These are phyloP conservation scores for Urtica urens DNA, from an alignment of 306 rosid species.

Conservation along the genomic window DNA sequence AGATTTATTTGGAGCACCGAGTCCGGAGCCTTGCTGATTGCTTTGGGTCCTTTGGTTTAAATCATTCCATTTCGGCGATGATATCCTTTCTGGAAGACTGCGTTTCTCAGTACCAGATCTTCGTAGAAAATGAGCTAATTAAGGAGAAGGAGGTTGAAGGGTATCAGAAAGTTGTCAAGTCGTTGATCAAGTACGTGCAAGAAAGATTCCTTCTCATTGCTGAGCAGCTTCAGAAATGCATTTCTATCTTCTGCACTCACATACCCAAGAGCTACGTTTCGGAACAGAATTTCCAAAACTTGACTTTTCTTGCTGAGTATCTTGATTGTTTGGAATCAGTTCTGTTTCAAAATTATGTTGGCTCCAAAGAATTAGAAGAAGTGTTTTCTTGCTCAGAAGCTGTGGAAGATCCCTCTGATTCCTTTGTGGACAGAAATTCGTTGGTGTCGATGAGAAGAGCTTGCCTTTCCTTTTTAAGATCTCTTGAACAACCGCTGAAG, in stretches of 20 bases:
- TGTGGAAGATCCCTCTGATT: slow-evolving; percentile 9
- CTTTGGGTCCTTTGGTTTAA: slow-evolving; percentile 47
- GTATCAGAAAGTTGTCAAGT: slow-evolving; percentile 13
- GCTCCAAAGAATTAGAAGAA: slow-evolving; percentile 29
- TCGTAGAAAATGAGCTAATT: slow-evolving; percentile 31
- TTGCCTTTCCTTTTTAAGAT: slow-evolving; percentile 32
- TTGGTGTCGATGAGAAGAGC: slow-evolving; percentile 23
- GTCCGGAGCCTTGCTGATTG: slow-evolving; percentile 31
- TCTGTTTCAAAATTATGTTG: slow-evolving; percentile 24
- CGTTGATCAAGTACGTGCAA: slow-evolving; percentile 48
- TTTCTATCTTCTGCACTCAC: slow-evolving; percentile 40
- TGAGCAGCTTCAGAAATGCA: slow-evolving; percentile 22
- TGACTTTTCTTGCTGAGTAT: slow-evolving; percentile 18
- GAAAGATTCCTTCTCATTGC: slow-evolving; percentile 29
- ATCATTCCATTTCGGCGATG: slow-evolving; percentile 39
- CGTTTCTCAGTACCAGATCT: slow-evolving; percentile 44
- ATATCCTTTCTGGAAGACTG: slow-evolving; percentile 47
- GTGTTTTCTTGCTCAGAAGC: slow-evolving; percentile 19
- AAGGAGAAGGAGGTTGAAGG: slow-evolving; percentile 9
- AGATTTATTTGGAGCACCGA: slow-evolving; percentile 51
- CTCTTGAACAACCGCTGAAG: slow-evolving; percentile 30
- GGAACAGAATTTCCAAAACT: slow-evolving; percentile 19
- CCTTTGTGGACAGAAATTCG: slow-evolving; percentile 1
- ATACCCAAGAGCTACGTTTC: slow-evolving; percentile 32
- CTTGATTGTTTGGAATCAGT: slow-evolving; percentile 31